Evolutionary conservation across 2,329 filamentous ascomycete species (phyloP).

Genomic region (Claviceps spartinae): DNA sequence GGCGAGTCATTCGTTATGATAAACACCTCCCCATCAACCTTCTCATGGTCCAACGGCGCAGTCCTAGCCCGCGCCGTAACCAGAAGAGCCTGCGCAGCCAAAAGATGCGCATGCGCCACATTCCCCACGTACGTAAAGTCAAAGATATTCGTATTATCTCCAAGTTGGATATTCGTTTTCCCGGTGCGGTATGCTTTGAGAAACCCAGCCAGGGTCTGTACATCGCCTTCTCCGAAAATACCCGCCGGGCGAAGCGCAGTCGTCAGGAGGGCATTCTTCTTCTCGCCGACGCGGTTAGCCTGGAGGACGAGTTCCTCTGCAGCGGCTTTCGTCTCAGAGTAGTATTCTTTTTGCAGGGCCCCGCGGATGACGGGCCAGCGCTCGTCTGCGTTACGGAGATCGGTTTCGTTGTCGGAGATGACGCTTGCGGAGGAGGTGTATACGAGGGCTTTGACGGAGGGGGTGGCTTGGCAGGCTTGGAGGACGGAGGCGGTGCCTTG

Average conservation of each 20-base stretch:
- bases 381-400: slow-evolving; percentile 79
- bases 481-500: slow-evolving; percentile 71
- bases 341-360: slow-evolving; percentile 61
- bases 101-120: slow-evolving; percentile 63
- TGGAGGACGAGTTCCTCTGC: slow-evolving; percentile 71
- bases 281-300: slow-evolving; percentile 47
- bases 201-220: slow-evolving; percentile 59
- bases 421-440: slow-evolving; percentile 87
- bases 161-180: slow-evolving; percentile 68
- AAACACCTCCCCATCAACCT: slow-evolving; percentile 74
- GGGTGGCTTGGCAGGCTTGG: slow-evolving; percentile 47
- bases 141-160: slow-evolving; percentile 50
- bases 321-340: slow-evolving; percentile 68
- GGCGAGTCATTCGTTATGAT: slow-evolving; percentile 84
- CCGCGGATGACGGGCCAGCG: slow-evolving; percentile 63
- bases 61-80: slow-evolving; percentile 41
- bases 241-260: slow-evolving; percentile 71
- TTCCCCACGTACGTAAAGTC: slow-evolving; percentile 54
- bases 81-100: slow-evolving; percentile 63
- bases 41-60: slow-evolving; percentile 55
- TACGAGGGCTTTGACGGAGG: slow-evolving; percentile 60
- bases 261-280: slow-evolving; percentile 47
- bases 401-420: slow-evolving; percentile 64
- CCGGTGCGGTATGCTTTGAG: slow-evolving; percentile 55
- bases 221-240: slow-evolving; percentile 85